Base-by-base conservation (phyloP, 371 early-diverging fungal species). In the Apophysomyces variabilis region DNA sequence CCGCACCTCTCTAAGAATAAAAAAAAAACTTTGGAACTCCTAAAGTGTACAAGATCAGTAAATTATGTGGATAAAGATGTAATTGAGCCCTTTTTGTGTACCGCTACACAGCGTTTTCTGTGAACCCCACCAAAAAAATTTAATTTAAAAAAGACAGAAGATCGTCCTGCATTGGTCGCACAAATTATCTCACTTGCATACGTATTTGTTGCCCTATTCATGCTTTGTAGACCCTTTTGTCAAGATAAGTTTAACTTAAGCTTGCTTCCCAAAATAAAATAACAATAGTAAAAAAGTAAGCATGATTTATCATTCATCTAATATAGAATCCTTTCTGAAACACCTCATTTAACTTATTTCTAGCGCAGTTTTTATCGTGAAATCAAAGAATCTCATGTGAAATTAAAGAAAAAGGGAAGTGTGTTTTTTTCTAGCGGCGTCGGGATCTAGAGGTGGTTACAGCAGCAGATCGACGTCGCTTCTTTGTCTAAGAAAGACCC, bases 121-220 rank as follows among this genome's bases (percentile, higher is more conserved):
- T 45, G 46, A 18, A 45, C 46, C 46, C 46, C 13, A n/a, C 13
- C 46, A 4, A 5, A 18, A 45, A n/a, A 45, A n/a, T 45, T 45
- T 45, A 45, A 45, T 45, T 45, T 45, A 45, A 45, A 45, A 43
- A 45, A 45, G 46, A 45, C 46, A 45, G 46, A 45, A 45, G 46
- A 45, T 45, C 46, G 46, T 45, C 46, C 13, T 16, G 46, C 16
- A 14, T 13, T 45, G 8, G 46, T 45, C 16, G 46, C 13, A 45
- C 46, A 45, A 45, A 45, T 45, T n/a, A 45, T 45, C 46, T 45
- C 16, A 45, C 46, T 7, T 45, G 46, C 46, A 45, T 45, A 18
- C 13, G 6, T 18, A 12, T 45, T 45, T 12, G 8, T 45, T 45
- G 46, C 16, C 16, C 13, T 45, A 45, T 45, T 45, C 46, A 45